Conservation (phyloP, 1,139 yeast species). For the Kodamaea suecica region DNA sequence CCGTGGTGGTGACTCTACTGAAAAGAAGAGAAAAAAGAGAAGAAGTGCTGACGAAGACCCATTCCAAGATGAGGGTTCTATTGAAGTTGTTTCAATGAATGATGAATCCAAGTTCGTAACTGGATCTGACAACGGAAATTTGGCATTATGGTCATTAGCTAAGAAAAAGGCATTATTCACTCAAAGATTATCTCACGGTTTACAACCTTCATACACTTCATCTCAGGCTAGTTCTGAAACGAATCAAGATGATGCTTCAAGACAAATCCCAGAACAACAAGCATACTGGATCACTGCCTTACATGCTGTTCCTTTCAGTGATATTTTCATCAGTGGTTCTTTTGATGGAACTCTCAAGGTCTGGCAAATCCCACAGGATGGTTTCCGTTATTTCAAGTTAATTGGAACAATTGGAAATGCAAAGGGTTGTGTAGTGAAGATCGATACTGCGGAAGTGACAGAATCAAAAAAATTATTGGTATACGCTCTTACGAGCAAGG, state of each 20-base stretch:
- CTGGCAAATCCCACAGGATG: constrained; percentile 68
- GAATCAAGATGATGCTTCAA: constrained; percentile 33
- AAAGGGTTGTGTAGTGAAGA: constrained; percentile 69
- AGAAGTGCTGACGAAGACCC: constrained; percentile 29
- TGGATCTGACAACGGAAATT: constrained; percentile 91
- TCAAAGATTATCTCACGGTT: constrained; percentile 74
- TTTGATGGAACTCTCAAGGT: constrained; percentile 72
- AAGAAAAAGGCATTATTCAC: constrained; percentile 83
- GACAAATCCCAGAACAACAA: constrained; percentile 62
- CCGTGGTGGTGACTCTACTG: constrained; percentile 75
- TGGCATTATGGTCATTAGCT: constrained; percentile 82
- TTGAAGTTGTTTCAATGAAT: constrained; percentile 86
- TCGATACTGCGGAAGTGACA: constrained; percentile 57
- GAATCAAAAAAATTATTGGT: constrained; percentile 51
- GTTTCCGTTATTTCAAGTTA: constrained; percentile 55
- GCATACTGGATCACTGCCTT: constrained; percentile 88
- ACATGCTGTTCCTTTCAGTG: constrained; percentile 84
- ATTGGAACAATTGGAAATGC: constrained; percentile 57
- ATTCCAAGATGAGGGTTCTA: constrained; percentile 75
- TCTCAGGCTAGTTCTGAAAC: constrained; percentile 68
- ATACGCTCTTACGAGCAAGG: constrained; percentile 71
- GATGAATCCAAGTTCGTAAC: constrained; percentile 92
- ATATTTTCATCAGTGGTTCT: constrained; percentile 83
- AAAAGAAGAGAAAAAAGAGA: constrained; percentile 38
- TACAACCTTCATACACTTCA: constrained; percentile 50